Evolutionary conservation across 768 basidiomycete species (phyloP).

Genomic region (Dendrothele bispora): DNA sequence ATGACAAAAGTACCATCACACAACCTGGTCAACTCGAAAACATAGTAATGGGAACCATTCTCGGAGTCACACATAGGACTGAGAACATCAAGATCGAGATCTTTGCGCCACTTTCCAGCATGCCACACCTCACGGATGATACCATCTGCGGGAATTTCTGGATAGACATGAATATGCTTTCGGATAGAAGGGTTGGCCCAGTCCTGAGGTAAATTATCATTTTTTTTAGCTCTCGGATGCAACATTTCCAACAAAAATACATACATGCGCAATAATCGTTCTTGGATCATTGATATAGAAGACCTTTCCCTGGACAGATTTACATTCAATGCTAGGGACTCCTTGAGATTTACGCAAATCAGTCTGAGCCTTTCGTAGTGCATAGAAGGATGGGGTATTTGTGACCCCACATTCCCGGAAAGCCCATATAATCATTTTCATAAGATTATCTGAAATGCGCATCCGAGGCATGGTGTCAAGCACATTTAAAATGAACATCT

Average conservation of each 20-base stretch:
- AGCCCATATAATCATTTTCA: slow-evolving; percentile 18
- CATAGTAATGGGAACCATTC: slow-evolving; percentile 13
- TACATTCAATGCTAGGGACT: slow-evolving; percentile 8
- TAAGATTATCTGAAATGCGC: slow-evolving; percentile 14
- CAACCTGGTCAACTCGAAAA: slow-evolving; percentile 16
- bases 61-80: slow-evolving; percentile 11
- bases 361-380: slow-evolving; percentile 11
- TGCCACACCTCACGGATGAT: slow-evolving; percentile 15
- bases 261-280: slow-evolving; percentile 9
- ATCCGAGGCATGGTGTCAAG: slow-evolving; percentile 19
- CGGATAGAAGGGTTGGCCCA: slow-evolving; percentile 14
- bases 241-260: not conserved
- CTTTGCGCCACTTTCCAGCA: slow-evolving; percentile 12
- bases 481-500: slow-evolving; percentile 22
- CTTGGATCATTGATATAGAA: slow-evolving; percentile 20
- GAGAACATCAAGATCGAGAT: not conserved
- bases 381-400: slow-evolving; percentile 18
- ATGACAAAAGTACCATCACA: slow-evolving; percentile 15
- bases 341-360: not conserved
- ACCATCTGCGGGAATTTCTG: slow-evolving; percentile 12
- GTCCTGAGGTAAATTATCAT: slow-evolving; percentile 12
- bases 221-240: too few relatives aligned
- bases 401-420: slow-evolving; percentile 14
- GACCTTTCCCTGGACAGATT: slow-evolving; percentile 12
- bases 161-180: slow-evolving; percentile 13